Base-by-base conservation (phyloP, 2,329 filamentous ascomycete genomes). In the Penicillium decumbens region DNA sequence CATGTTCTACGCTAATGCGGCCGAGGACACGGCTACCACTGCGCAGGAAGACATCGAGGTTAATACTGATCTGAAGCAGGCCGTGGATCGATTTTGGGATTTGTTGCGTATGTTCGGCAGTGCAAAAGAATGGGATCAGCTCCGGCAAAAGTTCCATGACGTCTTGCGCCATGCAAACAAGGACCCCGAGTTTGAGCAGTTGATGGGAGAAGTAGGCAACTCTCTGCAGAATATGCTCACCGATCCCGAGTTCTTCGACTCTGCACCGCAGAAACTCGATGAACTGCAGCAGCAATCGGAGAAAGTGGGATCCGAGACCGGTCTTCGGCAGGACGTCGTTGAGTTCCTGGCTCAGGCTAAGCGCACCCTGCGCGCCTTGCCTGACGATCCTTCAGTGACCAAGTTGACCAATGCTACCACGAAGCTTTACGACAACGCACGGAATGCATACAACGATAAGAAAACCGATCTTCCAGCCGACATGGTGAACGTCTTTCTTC, bases 231-330 rank as follows among this genome's bases (percentile, higher is more conserved):
- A 86, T 54, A 84, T 96, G 67, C 74, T 97, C 37, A 93, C 84
- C 0, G 87, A 96, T 54, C 91, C 92, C 0, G 80, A 84, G 3
- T 96, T 95, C 70, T 88, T 95, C 61, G 87, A 91, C 41, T 78
- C 88, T 33, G 83, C 83, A 0, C 82, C 87, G 4, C 80, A 84
- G 53, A 82, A 87, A 53, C 77, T 85, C 47, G 72, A 80, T 39
- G 77, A 83, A 51, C 72, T 85, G 6, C 77, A 78, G 44, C 72
- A 77, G 40, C 81, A 82, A 62, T 76, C 78, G 4, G 74, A 77
- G 38, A 71, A 77, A 47, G 69, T 89, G 1, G 81, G 83, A 1
- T 78, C 77, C 0, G 82, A 86, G 37, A 86, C 87, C 1, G 80
- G 79, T 4, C 75, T 95, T 3, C 80, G 83, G 12, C 77, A 86